Evolutionary conservation across 768 basidiomycete genomes (phyloP), one percentile per base, ranked within the genome.

Genomic region (Leucocoprinus sp.): DNA sequence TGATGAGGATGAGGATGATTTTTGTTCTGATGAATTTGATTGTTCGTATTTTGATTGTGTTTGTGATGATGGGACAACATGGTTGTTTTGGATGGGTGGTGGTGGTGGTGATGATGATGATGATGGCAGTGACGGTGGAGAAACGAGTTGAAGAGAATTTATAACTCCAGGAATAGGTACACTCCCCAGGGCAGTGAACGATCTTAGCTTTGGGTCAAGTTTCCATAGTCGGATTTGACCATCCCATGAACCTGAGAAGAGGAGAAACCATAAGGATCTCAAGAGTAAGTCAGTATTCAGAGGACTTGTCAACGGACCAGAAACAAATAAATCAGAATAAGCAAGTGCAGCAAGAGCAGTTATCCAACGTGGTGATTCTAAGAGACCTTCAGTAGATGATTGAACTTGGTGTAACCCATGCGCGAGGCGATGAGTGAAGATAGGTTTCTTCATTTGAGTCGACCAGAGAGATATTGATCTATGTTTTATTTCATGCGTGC

Each of bases 381-480:
- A 72, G 28, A 75, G 55, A 14, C 86, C 88, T 55, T 88, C 90
- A 0, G 81, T 80, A 45, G 84, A 76, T 1, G 84, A 86, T 11
- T 72, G 63, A 5, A 71, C 67, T 60, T 85, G 78, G 52, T 86
- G 74, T 35, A 93, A 64, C 4, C 96, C 96, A 60, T 99, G 96
- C 3, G 91, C 88, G 36, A 97, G 66, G 5, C 84, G 72, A 48
- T 85, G 78, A 0, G 84, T 89, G 63, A 88, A 96, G 35, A 95
- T 67, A 0, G 96, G 91, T 64, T 98, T 98, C 70, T 98, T 97
- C 73, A 92, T 95, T 50, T 76, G 75, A 8, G 80, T 96, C 23
- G 74, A 78, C 93, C 95, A 99, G 3, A 99, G 73, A 50, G 77
- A 87, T 57, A 99, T 82, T n/a, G 93, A 84, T 0, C 93, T 93